Evolutionary conservation across 2,329 filamentous ascomycete species (phyloP), one percentile per base, ranked within the genome.

Genomic region (Neofusicoccum parvum): DNA sequence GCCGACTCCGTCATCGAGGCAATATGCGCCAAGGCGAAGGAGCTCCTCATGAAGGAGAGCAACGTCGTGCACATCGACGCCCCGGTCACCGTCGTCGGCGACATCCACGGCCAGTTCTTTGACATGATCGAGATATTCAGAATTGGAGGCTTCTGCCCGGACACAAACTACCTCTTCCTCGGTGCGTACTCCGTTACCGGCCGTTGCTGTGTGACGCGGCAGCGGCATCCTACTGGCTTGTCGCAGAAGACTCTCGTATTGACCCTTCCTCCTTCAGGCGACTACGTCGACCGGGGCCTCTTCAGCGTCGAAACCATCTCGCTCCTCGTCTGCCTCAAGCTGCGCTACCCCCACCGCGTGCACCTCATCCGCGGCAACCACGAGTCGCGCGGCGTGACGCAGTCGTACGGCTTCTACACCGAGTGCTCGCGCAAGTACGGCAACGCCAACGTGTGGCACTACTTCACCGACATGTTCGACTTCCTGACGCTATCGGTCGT

Each of bases 381-480:
- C 81, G 95, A 99, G 80, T 97, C 93, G 65, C 90, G 95, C 72
- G 95, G 95, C 73, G 95, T 99, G 63, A 99, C 95, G 11, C 95
- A 99, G 80, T 98, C 94, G 34, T 99, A 99, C 80, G 95, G 95
- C 65, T 99, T 99, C 82, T 99, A 99, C 78, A 98, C 95, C 23
- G 95, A 99, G 77, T 99, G 95, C 80, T 93, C 91, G 20, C 90
- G 95, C 71, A 99, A 99, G 80, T 99, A 99, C 80, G 95, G 95
- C 76, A 98, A 97, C 75, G 93, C 95, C 69, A 97, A 95, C 73
- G 95, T 99, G 23, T 99, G 95, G 95, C 95, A 99, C 80, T 95
- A 98, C 79, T 99, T 99, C 77, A 99, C 95, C 70, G 95, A 99
- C 81, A 98, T 99, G 94, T 99, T 99, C 80, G 95, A 99, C 81